Evolutionary conservation across 352 stramenopile genomes (phyloP).

Genomic region (Phytophthora nicotianae): DNA sequence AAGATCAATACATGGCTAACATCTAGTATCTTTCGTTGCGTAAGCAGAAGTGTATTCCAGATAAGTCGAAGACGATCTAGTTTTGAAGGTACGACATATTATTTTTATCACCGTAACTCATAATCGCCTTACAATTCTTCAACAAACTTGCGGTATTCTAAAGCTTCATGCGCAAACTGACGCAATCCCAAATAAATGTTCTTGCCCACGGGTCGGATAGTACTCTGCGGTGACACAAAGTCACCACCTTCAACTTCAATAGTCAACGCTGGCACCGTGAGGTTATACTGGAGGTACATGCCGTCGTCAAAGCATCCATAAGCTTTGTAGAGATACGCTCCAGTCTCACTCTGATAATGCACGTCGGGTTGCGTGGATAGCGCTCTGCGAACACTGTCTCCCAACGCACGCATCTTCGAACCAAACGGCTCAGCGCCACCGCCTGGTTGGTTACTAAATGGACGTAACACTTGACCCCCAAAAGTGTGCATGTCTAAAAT

Average conservation of each 20-base stretch:
- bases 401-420: slow-evolving; percentile 50
- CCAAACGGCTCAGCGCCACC: slow-evolving; percentile 53
- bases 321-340: slow-evolving; percentile 60
- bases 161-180: slow-evolving; percentile 62
- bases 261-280: slow-evolving; percentile 65
- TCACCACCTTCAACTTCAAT: slow-evolving; percentile 74
- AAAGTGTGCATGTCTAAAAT: slow-evolving; percentile 76
- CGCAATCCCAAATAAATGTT: slow-evolving; percentile 64
- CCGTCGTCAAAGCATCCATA: slow-evolving; percentile 77
- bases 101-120: slow-evolving; percentile 18
- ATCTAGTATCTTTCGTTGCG: too few species aligned
- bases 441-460: slow-evolving; percentile 61
- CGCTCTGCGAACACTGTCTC: slow-evolving; percentile 49
- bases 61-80: too few species aligned
- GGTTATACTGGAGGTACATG: slow-evolving; percentile 64
- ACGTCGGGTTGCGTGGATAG: slow-evolving; percentile 42
- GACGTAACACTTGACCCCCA: slow-evolving; percentile 60
- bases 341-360: slow-evolving; percentile 64
- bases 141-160: slow-evolving; percentile 50
- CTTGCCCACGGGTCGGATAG: slow-evolving; percentile 57
- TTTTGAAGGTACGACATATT: too few species aligned
- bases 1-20: too few species aligned
- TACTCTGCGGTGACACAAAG: slow-evolving; percentile 66
- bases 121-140: slow-evolving; percentile 23
- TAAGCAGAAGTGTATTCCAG: too few species aligned